phyloP scores from a whole-genome alignment of 2,329 filamentous ascomycete genomes.

The Dactylella cylindrospora region DNA sequence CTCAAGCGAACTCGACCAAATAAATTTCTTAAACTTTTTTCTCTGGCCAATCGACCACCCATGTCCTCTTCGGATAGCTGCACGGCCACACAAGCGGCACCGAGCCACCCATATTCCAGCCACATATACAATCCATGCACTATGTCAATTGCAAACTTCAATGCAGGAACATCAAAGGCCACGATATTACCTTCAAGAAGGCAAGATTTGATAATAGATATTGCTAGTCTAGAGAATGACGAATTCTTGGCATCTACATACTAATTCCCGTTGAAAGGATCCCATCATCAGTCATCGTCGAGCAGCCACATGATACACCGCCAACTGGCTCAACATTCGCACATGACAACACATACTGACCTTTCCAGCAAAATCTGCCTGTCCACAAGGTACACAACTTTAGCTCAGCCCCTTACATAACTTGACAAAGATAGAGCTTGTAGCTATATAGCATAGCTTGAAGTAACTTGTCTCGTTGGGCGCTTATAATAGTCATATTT shows the following conservation, averaged over 20 bases:
- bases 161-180: no score
- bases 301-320: neutral
- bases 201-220: neutral
- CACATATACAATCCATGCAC: conserved; percentile 10
- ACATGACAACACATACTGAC: conserved; percentile 43
- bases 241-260: neutral
- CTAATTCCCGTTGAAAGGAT: neutral
- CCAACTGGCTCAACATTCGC: conserved; percentile 16
- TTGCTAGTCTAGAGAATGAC: neutral
- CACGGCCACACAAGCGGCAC: conserved; percentile 29
- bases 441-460: no score
- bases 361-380: no score
- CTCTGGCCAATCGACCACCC: conserved; percentile 12
- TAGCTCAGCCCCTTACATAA: no score
- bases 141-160: neutral
- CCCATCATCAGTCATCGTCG: conserved; percentile 15
- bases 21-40: conserved; percentile 43
- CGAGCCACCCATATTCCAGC: conserved; percentile 17
- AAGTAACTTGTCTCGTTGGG: no score
- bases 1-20: no score
- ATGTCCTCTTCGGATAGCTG: conserved; percentile 5
- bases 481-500: no score
- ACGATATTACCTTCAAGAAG: neutral
- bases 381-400: no score
- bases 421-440: no score